phyloP scores from a whole-genome alignment of 352 stramenopile species.

The Pythium catenulatum region DNA sequence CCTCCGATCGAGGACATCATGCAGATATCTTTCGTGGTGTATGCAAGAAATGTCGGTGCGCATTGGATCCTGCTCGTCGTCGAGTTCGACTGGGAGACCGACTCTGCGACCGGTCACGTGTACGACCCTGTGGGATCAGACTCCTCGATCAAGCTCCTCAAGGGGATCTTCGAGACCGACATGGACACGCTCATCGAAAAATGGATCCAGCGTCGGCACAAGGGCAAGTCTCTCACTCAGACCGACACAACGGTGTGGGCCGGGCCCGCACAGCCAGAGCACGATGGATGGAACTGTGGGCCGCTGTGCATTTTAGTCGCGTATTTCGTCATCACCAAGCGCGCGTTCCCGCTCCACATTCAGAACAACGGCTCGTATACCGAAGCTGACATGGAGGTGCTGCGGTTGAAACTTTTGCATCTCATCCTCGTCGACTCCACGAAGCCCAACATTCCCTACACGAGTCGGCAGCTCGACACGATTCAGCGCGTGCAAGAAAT shows the following conservation, averaged over 20 bases:
- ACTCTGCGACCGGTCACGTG: not conserved
- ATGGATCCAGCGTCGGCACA: not conserved
- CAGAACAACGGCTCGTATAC: not conserved
- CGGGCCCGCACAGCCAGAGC: not conserved
- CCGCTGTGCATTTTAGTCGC: not conserved
- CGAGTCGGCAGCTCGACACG: not conserved
- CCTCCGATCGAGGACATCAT: not conserved
- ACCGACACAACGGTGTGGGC: not conserved
- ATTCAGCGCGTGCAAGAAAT: not conserved
- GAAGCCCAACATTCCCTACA: not conserved
- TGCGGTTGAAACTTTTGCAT: not conserved
- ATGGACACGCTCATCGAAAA: not conserved
- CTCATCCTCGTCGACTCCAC: not conserved
- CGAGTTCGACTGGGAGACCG: not conserved
- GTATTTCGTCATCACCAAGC: not conserved
- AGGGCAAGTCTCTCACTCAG: not conserved
- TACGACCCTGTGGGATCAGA: not conserved
- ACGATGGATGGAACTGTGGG: not conserved
- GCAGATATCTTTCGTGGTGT: not conserved
- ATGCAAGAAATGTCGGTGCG: not conserved
- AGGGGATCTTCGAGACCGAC: too few species aligned
- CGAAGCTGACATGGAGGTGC: not conserved
- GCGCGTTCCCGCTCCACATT: not conserved
- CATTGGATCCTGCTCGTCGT: not conserved
- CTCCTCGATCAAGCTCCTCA: not conserved